Evolutionary conservation across 2,329 filamentous ascomycete species (phyloP).

Genomic region (Ceratocystis huliohia): DNA sequence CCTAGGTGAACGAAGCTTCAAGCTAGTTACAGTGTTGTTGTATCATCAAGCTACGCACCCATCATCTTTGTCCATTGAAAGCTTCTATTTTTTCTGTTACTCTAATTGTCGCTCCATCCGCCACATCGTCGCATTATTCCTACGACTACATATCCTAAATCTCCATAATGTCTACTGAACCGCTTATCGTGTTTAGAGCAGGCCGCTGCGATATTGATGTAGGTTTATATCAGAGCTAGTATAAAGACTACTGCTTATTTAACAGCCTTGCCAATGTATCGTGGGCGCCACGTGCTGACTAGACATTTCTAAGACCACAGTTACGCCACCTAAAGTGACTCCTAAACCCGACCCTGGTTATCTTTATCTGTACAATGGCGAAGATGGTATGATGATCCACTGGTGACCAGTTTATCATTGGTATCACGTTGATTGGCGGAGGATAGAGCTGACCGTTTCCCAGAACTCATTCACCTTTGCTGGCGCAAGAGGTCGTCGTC

Average conservation of each 20-base stretch:
- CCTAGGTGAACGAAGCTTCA: constrained; percentile 7
- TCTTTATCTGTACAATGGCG: constrained; percentile 70
- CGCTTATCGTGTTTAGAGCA: constrained; percentile 93
- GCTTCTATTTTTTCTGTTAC: neutral
- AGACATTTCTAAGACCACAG: constrained; percentile 22
- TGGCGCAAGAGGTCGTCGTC: constrained; percentile 73
- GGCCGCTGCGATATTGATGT: constrained; percentile 79
- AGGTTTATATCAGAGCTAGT: constrained; percentile 27
- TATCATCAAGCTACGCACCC: constrained; percentile 2
- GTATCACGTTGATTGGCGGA: neutral
- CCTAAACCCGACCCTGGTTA: constrained; percentile 65
- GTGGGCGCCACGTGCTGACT: constrained; percentile 12
- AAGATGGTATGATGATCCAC: constrained; percentile 53
- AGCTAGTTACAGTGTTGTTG: constrained; percentile 10
- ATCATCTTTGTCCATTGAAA: neutral
- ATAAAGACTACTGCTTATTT: constrained; percentile 2
- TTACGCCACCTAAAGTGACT: constrained; percentile 57
- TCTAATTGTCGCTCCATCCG: neutral
- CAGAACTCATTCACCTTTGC: constrained; percentile 89
- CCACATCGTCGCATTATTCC: neutral
- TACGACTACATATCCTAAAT: constrained; percentile 13
- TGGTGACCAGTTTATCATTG: neutral
- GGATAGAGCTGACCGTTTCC: constrained; percentile 11
- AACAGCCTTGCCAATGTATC: constrained; percentile 10
- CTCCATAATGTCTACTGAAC: constrained; percentile 60